Percentiles rank a stretch among this genome's conserved stretches.
Conservation (phyloP, 345 rosid genomes). For the Lumnitzera racemosa region DNA sequence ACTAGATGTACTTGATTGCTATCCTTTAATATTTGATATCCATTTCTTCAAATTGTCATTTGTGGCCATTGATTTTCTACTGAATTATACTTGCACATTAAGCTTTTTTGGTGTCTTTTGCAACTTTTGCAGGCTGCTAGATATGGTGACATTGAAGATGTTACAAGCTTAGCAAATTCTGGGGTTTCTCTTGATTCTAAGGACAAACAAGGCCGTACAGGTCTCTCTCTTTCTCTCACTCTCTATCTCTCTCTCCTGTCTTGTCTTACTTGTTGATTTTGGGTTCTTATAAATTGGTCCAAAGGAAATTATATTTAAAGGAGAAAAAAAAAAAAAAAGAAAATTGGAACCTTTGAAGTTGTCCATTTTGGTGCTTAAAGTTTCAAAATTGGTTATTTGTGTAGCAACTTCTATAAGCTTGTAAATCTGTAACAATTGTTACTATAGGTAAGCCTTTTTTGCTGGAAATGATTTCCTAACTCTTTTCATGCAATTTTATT, state of each 20-base stretch:
- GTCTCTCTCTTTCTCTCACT: constrained; percentile 11
- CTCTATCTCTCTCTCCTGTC: neutral
- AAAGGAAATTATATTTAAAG: neutral
- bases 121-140: constrained; percentile 75
- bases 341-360: neutral
- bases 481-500: no score
- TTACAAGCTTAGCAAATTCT: constrained; percentile 39
- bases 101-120: neutral
- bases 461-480: no score
- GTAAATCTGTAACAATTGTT: no score
- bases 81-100: neutral
- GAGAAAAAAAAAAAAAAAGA: no score
- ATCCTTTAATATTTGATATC: neutral
- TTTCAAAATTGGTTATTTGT: no score
- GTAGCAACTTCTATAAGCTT: no score
- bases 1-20: constrained; percentile 36
- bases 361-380: neutral
- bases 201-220: constrained; percentile 83
- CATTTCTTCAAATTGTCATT: neutral
- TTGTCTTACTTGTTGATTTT: neutral
- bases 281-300: neutral
- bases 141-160: constrained; percentile 69
- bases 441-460: no score
- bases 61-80: neutral
- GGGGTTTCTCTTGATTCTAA: constrained; percentile 74